These are phyloP conservation scores for Terana coerulea DNA, from an alignment of 768 basidiomycete genomes.

Conservation along the genomic window DNA sequence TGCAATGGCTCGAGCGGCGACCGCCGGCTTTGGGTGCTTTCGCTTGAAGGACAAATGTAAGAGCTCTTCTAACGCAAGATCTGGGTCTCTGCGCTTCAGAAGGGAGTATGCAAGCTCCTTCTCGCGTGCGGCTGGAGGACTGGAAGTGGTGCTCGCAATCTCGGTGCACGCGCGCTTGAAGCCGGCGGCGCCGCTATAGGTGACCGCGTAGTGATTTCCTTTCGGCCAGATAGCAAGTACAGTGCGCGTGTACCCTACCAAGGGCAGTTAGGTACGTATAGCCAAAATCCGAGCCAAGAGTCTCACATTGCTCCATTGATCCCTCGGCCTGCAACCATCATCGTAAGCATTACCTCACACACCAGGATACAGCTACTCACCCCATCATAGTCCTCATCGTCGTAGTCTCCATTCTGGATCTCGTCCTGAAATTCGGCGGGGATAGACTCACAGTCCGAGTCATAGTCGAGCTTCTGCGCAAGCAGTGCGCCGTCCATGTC, in stretches of 20 bases:
- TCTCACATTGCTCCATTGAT: slow-evolving; percentile 21
- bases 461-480: background rate
- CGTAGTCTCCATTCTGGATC: slow-evolving; percentile 16
- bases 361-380: no score
- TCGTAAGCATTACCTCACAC: no score
- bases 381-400: slow-evolving; percentile 26
- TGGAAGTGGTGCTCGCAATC: slow-evolving; percentile 7
- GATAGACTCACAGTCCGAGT: slow-evolving; percentile 16
- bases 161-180: slow-evolving; percentile 9
- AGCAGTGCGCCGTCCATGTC: slow-evolving; percentile 18
- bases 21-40: background rate
- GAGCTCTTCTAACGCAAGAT: no score
- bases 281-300: no score
- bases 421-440: slow-evolving; percentile 14
- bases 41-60: slow-evolving; percentile 4
- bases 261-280: background rate
- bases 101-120: background rate
- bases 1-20: slow-evolving; percentile 4
- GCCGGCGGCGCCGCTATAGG: slow-evolving; percentile 4
- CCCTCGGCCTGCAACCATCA: slow-evolving; percentile 17
- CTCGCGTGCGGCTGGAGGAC: no score
- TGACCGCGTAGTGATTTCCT: background rate
- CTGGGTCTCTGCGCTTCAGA: slow-evolving; percentile 3
- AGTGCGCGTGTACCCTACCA: slow-evolving; percentile 22
- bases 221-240: slow-evolving; percentile 25